Evolutionary conservation across 2,329 filamentous ascomycete genomes (phyloP), one percentile per base, ranked within the genome.

Genomic region (Purpureocillium takamizusanense): DNA sequence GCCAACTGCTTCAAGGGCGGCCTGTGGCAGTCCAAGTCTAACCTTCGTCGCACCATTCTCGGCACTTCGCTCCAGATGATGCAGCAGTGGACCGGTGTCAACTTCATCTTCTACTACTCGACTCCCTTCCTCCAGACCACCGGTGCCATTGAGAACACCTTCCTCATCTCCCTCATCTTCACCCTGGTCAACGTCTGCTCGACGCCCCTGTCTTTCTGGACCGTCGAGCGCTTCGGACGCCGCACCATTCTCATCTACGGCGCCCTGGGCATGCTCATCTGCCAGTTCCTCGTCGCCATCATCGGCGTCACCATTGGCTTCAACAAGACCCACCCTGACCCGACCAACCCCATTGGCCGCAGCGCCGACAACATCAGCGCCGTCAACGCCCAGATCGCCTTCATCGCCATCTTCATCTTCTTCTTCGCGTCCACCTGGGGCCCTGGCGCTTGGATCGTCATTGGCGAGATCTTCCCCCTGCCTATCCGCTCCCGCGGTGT

Each of bases 371-470:
- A 81, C 59, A 63, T 70, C 43, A 47, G 66, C 3, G 80, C 78
- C 27, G 72, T 75, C 51, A 70, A 75, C 50, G 77, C 83, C 36
- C 81, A 89, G 72, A 87, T 94, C 48, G 78, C 85, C 44, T 92
- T 94, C 68, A 92, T 92, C 56, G 83, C 81, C 67, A 81, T 94
- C 69, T 92, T 88, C 74, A 89, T 94, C 71, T 88, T 86, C 74
- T 90, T 83, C 74, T 94, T 94, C 60, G 87, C 87, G 43, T 80
- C 76, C 42, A 94, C 87, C 46, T 94, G 86, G 87, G 87, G 87
- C 38, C 86, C 86, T 7, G 82, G 78, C 36, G 75, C 83, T 38
- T 88, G 83, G 83, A 77, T 83, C 38, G 75, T 94, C 50, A 89
- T 92, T 53, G 87, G 87, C 57, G 87, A 95, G 69, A 83, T 92